Conservation (phyloP, 352 stramenopile genomes). For the Globisporangium viniferum region DNA sequence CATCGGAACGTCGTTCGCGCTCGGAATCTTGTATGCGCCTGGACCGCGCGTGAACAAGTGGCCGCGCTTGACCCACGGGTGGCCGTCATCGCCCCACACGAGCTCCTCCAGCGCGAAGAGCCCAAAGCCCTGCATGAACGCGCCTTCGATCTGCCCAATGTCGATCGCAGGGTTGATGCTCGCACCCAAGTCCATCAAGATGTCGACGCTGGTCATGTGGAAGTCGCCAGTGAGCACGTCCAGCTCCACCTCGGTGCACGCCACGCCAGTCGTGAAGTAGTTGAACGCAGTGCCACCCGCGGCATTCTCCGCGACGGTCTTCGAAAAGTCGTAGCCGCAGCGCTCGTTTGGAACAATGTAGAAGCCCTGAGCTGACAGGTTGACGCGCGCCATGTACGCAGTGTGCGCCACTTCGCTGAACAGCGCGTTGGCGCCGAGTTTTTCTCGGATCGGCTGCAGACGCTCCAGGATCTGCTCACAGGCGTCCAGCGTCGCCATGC, state of each 20-base stretch:
- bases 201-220: slow-evolving; percentile 74
- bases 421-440: slow-evolving; percentile 62
- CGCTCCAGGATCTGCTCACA: slow-evolving; percentile 94
- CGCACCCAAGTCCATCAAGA: slow-evolving; percentile 91
- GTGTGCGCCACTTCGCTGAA: slow-evolving; percentile 85
- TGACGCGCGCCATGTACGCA: slow-evolving; percentile 91
- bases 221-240: slow-evolving; percentile 95
- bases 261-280: slow-evolving; percentile 96
- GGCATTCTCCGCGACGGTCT: slow-evolving; percentile 87
- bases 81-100: slow-evolving; percentile 92
- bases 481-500: slow-evolving; percentile 96
- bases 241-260: slow-evolving; percentile 92
- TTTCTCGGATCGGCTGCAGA: slow-evolving; percentile 82
- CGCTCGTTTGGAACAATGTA: slow-evolving; percentile 90
- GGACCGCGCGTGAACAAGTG: slow-evolving; percentile 93
- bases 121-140: slow-evolving; percentile 96
- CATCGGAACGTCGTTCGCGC: slow-evolving; percentile 94
- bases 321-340: slow-evolving; percentile 92
- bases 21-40: slow-evolving; percentile 96
- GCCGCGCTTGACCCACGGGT: slow-evolving; percentile 91
- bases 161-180: slow-evolving; percentile 97
- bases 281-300: slow-evolving; percentile 91
- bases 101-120: slow-evolving; percentile 94
- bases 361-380: slow-evolving; percentile 95
- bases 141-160: slow-evolving; percentile 97